Evolutionary conservation across 768 basidiomycete species (phyloP).

Genomic region (Leccinum boreale): DNA sequence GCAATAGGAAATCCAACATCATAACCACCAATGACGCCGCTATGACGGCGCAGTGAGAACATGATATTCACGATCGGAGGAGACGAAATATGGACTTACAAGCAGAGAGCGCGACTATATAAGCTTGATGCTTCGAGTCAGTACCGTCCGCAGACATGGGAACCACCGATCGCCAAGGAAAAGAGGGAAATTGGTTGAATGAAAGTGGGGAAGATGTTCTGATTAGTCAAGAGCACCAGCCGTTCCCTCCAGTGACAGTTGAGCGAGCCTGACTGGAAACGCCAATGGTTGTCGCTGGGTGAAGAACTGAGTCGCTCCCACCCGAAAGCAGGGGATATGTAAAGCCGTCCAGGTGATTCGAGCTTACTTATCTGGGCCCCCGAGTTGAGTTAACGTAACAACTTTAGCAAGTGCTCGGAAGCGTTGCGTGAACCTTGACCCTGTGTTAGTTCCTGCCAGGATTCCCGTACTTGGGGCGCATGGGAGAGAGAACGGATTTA

Average conservation of each 20-base stretch:
- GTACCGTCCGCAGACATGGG: background rate
- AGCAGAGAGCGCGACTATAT: background rate
- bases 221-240: background rate
- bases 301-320: background rate
- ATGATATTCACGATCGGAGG: background rate
- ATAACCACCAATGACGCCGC: constrained; percentile 5
- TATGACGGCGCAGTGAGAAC: background rate
- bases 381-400: background rate
- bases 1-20: constrained; percentile 11
- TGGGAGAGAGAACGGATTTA: background rate
- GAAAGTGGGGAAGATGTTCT: background rate
- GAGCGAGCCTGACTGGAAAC: background rate
- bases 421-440: background rate
- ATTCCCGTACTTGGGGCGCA: background rate
- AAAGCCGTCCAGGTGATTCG: background rate
- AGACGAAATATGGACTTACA: background rate
- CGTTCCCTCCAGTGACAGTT: background rate
- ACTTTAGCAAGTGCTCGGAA: background rate
- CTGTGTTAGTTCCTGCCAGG: background rate
- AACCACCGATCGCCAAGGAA: background rate
- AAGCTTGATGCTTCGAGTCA: background rate
- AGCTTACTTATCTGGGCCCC: background rate
- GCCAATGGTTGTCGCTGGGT: background rate
- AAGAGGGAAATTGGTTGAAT: background rate
- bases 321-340: background rate